Evolutionary conservation across 805 yeast species (phyloP), one percentile per base, ranked within the genome.

Genomic region (Hanseniaspora lindneri): DNA sequence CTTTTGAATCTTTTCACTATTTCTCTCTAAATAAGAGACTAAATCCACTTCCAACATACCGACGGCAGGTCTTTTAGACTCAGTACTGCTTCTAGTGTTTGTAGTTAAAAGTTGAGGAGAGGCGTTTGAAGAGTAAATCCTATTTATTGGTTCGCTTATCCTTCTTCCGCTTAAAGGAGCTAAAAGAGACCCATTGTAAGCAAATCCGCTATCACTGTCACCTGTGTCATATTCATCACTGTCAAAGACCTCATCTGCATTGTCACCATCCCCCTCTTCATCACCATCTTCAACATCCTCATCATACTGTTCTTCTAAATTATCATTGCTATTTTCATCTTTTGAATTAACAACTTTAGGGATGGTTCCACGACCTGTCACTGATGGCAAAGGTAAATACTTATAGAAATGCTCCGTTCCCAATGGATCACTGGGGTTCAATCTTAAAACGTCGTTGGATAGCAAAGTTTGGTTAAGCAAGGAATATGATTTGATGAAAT

Each of bases 351-450:
- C 5, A 23, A 23, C 41, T 35, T 35, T 35, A 21, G 39, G 39
- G 3, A 24, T 20, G 3, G 41, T 24, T 5, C 30, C 25, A 24
- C 41, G 28, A 8, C 30, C 30, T 14, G 41, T 24, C 3, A 23
- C 49, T 9, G 47, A 34, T 2, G 65, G 62, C 10, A 60, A 54
- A 8, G 67, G 66, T 43, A 64, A 51, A 13, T 55, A 58, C 13
- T 60, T 58, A 50, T 63, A 63, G n/a, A 61, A 56, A 50, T 60
- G 53, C 1, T 65, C 60, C 2, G 66, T 62, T 46, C 59, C 61
- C 1, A 65, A 58, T 13, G 67, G 66, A 54, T 64, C 66, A 37
- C 57, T 41, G 9, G 67, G 67, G 32, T 64, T 61, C 24, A 66
- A 60, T 28, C 62, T 63, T 10, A 63, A 49, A 10, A 58, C 56